Conservation (phyloP, 2,329 filamentous ascomycete species). For the Nakataea oryzae region DNA sequence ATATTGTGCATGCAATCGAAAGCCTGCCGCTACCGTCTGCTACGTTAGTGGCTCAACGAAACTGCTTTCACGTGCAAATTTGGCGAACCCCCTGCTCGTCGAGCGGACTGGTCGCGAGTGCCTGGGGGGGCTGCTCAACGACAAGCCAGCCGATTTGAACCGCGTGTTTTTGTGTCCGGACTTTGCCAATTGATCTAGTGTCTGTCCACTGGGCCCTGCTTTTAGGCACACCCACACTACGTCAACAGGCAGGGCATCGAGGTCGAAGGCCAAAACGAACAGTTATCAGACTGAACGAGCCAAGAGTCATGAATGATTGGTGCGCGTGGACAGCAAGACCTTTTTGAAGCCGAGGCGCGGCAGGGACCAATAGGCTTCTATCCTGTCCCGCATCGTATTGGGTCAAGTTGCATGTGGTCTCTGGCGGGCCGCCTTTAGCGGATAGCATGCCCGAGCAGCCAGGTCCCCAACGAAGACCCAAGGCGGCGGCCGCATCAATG, state of each 20-base stretch:
- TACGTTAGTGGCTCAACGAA: neutral
- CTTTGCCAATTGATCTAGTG: neutral
- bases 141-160: neutral
- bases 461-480: no score
- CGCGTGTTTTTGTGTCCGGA: neutral
- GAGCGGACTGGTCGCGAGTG: neutral
- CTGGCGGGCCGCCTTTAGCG: no score
- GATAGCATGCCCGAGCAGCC: no score
- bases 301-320: neutral
- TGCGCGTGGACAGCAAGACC: no score
- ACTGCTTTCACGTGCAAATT: neutral
- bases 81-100: neutral
- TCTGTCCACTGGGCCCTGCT: neutral
- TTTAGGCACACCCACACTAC: no score
- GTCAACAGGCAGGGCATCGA: neutral
- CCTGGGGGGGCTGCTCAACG: neutral
- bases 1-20: neutral
- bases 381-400: neutral
- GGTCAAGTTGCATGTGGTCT: neutral
- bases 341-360: no score
- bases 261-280: neutral
- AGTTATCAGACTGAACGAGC: slow-evolving; percentile 5
- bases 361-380: neutral
- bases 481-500: no score
- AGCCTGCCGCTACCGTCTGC: neutral